These are phyloP conservation scores for Pisolithus thermaeus DNA, from an alignment of 1,284 basidiomycete genomes.

Conservation along the genomic window DNA sequence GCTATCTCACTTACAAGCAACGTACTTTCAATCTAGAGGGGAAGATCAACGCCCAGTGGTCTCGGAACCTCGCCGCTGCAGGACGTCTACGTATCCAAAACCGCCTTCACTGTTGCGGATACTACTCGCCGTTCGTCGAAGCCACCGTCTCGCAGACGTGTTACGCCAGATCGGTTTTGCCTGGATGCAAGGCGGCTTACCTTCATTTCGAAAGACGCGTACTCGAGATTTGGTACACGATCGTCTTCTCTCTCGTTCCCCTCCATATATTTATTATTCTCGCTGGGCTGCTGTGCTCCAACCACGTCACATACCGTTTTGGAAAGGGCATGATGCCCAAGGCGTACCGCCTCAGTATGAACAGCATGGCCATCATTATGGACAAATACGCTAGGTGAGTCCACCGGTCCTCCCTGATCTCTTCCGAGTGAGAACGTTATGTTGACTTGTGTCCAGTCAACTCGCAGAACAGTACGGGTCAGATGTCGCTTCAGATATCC, in stretches of 20 bases:
- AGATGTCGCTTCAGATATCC: constrained; percentile 38
- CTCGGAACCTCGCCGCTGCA: constrained; percentile 33
- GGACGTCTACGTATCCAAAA: constrained; percentile 43
- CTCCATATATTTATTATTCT: constrained; percentile 40
- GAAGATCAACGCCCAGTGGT: constrained; percentile 48
- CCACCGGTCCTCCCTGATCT: neutral
- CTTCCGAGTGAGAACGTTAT: neutral
- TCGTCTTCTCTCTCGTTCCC: constrained; percentile 40
- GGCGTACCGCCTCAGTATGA: constrained; percentile 41
- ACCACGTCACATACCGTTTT: constrained; percentile 49
- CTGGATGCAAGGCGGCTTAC: constrained; percentile 43
- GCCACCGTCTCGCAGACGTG: constrained; percentile 42
- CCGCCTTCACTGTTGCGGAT: constrained; percentile 44
- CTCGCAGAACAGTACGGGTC: constrained; percentile 39
- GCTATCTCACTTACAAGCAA: constrained; percentile 46
- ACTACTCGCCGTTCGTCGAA: constrained; percentile 43
- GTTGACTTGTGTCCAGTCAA: too few relatives aligned
- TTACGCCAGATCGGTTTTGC: constrained; percentile 40
- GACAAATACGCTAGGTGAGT: constrained; percentile 42
- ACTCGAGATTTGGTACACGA: constrained; percentile 40
- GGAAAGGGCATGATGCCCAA: constrained; percentile 49
- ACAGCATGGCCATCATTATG: constrained; percentile 45
- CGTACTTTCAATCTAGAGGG: constrained; percentile 47
- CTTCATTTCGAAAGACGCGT: constrained; percentile 37
- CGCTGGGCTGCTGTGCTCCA: constrained; percentile 40